Percentiles rank a stretch among this genome's conserved stretches.
Evolutionary conservation across 2,329 filamentous ascomycete genomes (phyloP).

Genomic region (Metarhizium brunneum): DNA sequence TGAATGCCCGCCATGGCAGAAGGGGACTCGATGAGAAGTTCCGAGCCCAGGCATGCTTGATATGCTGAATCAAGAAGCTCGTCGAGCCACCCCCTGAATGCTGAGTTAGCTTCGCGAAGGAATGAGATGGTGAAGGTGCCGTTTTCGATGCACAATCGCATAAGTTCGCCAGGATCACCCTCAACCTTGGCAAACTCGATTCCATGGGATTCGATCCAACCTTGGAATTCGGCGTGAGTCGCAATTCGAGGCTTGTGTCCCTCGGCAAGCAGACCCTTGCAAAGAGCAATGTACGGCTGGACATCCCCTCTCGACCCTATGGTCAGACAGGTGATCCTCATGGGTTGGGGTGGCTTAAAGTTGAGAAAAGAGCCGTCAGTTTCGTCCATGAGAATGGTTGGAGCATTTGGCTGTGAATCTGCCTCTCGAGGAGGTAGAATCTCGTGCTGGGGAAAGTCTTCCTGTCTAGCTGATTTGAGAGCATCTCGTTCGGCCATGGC

Average conservation of each 20-base stretch:
- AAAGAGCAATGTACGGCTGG: constrained; percentile 93
- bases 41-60: constrained; percentile 73
- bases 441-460: constrained; percentile 42
- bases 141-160: constrained; percentile 93
- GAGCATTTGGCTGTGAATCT: constrained; percentile 44
- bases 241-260: constrained; percentile 83
- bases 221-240: constrained; percentile 82
- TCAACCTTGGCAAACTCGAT: constrained; percentile 86
- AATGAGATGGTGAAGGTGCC: constrained; percentile 95
- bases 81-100: constrained; percentile 93
- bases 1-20: constrained; percentile 97
- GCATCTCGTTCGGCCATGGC: constrained; percentile 76
- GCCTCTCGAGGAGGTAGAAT: constrained; percentile 37
- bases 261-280: constrained; percentile 80
- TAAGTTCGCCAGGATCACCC: constrained; percentile 87
- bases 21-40: constrained; percentile 89
- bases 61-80: constrained; percentile 76
- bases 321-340: constrained; percentile 85
- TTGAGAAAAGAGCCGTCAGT: constrained; percentile 79
- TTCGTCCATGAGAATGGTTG: constrained; percentile 83
- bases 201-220: constrained; percentile 84
- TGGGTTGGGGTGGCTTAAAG: constrained; percentile 72
- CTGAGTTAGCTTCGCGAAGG: constrained; percentile 73
- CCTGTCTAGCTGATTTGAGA: constrained; percentile 61
- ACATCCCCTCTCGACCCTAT: constrained; percentile 95